Percentiles rank a stretch among this genome's conserved stretches.
These are phyloP conservation scores for Raffaelea albimanens DNA, from an alignment of 2,329 filamentous ascomycete species.

Conservation along the genomic window DNA sequence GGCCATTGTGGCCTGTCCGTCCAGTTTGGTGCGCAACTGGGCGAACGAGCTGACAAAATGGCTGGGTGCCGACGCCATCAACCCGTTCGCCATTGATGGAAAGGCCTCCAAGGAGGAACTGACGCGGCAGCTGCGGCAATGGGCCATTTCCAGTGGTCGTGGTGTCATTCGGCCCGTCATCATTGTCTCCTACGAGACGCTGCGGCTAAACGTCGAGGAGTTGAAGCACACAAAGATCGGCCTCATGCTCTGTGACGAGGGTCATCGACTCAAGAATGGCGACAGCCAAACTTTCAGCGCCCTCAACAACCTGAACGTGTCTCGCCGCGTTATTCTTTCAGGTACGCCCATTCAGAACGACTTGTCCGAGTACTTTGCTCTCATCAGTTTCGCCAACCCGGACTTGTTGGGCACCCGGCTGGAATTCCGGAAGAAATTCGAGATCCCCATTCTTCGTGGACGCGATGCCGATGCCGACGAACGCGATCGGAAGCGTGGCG, in stretches of 20 bases:
- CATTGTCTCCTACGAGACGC: slow-evolving; percentile 95
- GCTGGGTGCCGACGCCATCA: slow-evolving; percentile 85
- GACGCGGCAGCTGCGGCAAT: slow-evolving; percentile 81
- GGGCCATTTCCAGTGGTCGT: slow-evolving; percentile 87
- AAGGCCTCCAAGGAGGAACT: slow-evolving; percentile 94
- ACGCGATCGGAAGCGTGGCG: slow-evolving; percentile 69
- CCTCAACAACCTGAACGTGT: slow-evolving; percentile 82
- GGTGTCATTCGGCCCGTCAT: slow-evolving; percentile 84
- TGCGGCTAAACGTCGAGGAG: slow-evolving; percentile 83
- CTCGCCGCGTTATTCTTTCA: slow-evolving; percentile 84
- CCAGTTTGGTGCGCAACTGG: slow-evolving; percentile 95
- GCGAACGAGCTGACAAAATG: slow-evolving; percentile 95
- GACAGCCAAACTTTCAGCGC: slow-evolving; percentile 93
- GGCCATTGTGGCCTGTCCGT: slow-evolving; percentile 92
- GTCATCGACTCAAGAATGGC: slow-evolving; percentile 91
- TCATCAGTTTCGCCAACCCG: slow-evolving; percentile 95
- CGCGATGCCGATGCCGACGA: slow-evolving; percentile 86
- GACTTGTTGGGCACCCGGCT: slow-evolving; percentile 77
- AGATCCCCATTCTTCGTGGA: slow-evolving; percentile 83
- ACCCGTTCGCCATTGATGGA: slow-evolving; percentile 90
- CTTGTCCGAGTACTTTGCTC: slow-evolving; percentile 91
- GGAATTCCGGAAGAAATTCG: slow-evolving; percentile 90
- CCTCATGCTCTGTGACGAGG: slow-evolving; percentile 89
- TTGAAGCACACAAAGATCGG: slow-evolving; percentile 86
- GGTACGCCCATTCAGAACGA: slow-evolving; percentile 98